Base-by-base conservation (phyloP, 345 rosid species). In the Murraya paniculata region DNA sequence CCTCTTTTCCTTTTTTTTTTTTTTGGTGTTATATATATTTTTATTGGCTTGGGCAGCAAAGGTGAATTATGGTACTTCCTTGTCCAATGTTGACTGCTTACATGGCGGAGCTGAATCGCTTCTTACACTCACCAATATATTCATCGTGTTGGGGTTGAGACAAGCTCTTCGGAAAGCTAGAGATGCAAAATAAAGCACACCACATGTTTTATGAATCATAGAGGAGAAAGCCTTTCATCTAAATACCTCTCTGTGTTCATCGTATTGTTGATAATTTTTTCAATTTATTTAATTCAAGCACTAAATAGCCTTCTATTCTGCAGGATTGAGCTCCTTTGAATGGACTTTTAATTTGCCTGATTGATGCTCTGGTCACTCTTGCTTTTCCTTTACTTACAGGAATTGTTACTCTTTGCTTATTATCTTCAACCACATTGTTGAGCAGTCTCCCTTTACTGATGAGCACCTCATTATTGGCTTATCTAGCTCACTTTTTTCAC, bases 61-160 rank as follows among this genome's bases (percentile, higher is more conserved):
- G 86, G 92, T 92, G 88, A 87, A 86, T 30, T 92, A 88, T 77
- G 97, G 97, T 66, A 92, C 95, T 77, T 93, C 98, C 65, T 88
- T 96, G 78, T 88, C 95, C 24, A 92, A 96, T 83, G 97, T 96
- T 85, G 97, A 96, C 81, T 92, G 94, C 97, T 82, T 96, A 77
- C 99, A 96, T 45, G 99, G 99, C 77, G 94, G 95, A 38, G 98
- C 95, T 58, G 97, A 96, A 77, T 92, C 95, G 9, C 94, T 94
- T 85, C 97, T 94, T 10, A 81, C 97, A 55, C 84, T 96, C 14
- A 93, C 99, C 70, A 93, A 96, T 78, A 73, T 94, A 71, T 96
- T 94, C 91, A 87, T 94, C 9, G 97, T 91, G 71, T 67, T 94
- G 89, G 97, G 99, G 78, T 85, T 91, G 72, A 88, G 97, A 86